These are phyloP conservation scores for Myotisia sp. DNA, from an alignment of 2,329 filamentous ascomycete species.

Conservation along the genomic window DNA sequence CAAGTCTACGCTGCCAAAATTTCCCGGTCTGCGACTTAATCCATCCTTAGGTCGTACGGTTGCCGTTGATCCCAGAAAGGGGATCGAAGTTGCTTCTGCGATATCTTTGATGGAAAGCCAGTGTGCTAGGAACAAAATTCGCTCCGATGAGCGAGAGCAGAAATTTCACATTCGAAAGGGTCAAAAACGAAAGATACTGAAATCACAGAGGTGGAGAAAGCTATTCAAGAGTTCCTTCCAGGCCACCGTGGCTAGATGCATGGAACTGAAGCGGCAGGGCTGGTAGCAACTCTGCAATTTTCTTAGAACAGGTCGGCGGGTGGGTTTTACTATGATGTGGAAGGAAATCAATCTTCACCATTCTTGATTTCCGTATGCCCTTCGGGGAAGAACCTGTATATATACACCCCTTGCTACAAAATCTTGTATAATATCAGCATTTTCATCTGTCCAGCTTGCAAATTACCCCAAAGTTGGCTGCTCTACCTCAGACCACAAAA, in stretches of 20 bases:
- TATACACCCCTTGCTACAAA: too few species aligned
- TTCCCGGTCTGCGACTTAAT: conserved; percentile 14
- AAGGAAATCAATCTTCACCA: too few species aligned
- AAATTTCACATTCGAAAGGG: conserved; percentile 31
- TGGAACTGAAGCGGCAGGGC: conserved; percentile 33
- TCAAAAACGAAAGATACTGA: conserved; percentile 27
- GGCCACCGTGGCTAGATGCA: conserved; percentile 28
- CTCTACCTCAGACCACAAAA: too few species aligned
- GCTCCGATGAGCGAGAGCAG: conserved; percentile 20
- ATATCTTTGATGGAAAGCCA: conserved; percentile 16
- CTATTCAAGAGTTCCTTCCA: conserved; percentile 33
- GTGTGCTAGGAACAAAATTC: conserved; percentile 23
- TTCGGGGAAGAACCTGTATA: too few species aligned
- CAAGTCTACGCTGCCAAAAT: background rate
- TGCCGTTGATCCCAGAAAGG: conserved; percentile 10
- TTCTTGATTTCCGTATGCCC: too few species aligned
- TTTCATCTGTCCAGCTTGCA: too few species aligned
- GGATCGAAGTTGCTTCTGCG: conserved; percentile 14
- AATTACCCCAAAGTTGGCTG: too few species aligned
- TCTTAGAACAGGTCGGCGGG: background rate
- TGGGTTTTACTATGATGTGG: too few species aligned
- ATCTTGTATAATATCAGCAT: too few species aligned
- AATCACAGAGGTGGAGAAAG: conserved; percentile 28
- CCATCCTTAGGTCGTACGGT: conserved; percentile 17
- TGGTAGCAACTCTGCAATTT: conserved; percentile 22